Evolutionary conservation across 2,329 filamentous ascomycete genomes (phyloP), one percentile per base, ranked within the genome.

Genomic region (Blastomyces percursus): DNA sequence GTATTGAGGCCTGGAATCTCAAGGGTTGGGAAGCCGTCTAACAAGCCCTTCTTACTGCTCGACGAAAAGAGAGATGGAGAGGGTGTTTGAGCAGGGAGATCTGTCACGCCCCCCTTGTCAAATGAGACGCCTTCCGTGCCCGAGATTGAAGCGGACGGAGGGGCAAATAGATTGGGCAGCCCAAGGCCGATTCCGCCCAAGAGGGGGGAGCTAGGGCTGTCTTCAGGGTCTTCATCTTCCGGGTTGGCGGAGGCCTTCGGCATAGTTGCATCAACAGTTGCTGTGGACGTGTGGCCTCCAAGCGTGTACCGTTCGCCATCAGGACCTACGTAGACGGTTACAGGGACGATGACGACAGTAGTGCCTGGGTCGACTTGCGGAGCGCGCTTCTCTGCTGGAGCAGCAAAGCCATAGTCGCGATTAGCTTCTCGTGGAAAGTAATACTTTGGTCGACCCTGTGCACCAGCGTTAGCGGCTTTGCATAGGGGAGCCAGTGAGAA

Each of bases 391-490:
- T 21, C 69, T 62, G 16, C 68, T 64, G 14, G 64, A 59, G 9
- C 66, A 60, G 7, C 59, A 50, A 12, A 57, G 24, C 38, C 63
- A 59, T 11, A 42, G 46, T 24, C 58, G 62, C 30, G 51, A 66
- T 72, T 72, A 56, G 74, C 61, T 24, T 73, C 70, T 40, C 69
- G 70, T 16, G 71, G 68, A 59, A 71, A 68, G 56, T 61, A 61
- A 46, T 61, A 52, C 24, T 35, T 50, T 44, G 59, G 50, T n/a
- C 59, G 50, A 24, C n/a, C 24, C 32, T 35, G 50, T 14, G 24
- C 24, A 32, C 35, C 21, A 32, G 50, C 50, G 24, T 61, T 38
- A 4, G n/a, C 46, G 46, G 21, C 11, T 50, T 50, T 7, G 46
- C 46, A 50, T 5, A 54, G 9, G 32, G 59, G 27, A 48, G n/a